Evolutionary conservation across 2,329 filamentous ascomycete species (phyloP).

Genomic region (Trichoderma harzianum): DNA sequence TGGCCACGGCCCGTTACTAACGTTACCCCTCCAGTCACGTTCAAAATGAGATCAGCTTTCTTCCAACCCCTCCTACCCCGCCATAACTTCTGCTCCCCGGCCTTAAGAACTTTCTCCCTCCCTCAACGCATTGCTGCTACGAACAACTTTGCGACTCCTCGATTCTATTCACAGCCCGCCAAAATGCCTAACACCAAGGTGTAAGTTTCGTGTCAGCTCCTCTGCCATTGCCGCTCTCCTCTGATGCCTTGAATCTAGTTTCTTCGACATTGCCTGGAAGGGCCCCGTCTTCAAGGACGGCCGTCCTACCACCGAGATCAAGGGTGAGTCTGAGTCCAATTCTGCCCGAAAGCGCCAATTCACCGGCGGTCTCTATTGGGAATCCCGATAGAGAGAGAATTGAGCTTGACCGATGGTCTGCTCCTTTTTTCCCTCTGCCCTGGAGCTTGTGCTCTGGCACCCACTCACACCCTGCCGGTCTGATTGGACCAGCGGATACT

Average conservation of each 20-base stretch:
- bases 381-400: background rate
- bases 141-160: constrained; percentile 37
- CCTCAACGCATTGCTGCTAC: constrained; percentile 39
- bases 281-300: constrained; percentile 66
- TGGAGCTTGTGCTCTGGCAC: background rate
- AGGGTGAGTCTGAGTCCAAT: constrained; percentile 59
- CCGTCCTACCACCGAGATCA: constrained; percentile 50
- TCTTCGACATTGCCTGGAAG: constrained; percentile 71
- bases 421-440: background rate
- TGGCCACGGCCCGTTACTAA: constrained; percentile 36
- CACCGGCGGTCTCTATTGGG: background rate
- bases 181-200: constrained; percentile 69
- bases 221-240: background rate
- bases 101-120: constrained; percentile 40
- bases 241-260: constrained; percentile 42
- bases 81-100: constrained; percentile 41
- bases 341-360: constrained; percentile 6
- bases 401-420: background rate
- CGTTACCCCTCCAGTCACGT: constrained; percentile 40
- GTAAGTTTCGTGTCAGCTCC: constrained; percentile 46
- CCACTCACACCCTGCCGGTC: background rate
- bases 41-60: constrained; percentile 45
- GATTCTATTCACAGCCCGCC: constrained; percentile 57
- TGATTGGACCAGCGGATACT: background rate
- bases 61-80: constrained; percentile 47